Percentiles rank a stretch among this genome's conserved stretches.
Evolutionary conservation across 768 basidiomycete genomes (phyloP).

Genomic region (Strobilomyces dryophilus): DNA sequence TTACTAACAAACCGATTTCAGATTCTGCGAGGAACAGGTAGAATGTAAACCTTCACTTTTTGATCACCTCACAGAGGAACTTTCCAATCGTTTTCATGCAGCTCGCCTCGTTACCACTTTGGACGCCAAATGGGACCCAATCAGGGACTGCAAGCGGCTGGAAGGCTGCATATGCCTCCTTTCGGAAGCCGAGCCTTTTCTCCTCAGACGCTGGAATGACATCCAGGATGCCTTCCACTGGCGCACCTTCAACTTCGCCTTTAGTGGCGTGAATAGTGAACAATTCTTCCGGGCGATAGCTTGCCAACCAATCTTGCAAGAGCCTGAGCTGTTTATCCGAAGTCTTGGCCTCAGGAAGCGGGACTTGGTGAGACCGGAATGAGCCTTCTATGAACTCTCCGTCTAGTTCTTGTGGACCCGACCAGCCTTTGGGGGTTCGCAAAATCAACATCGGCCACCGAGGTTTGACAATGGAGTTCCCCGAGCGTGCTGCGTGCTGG

Average conservation of each 20-base stretch:
- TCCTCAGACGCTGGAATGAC: constrained; percentile 52
- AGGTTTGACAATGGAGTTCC: constrained; percentile 80
- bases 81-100: constrained; percentile 72
- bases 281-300: constrained; percentile 66
- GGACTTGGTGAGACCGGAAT: constrained; percentile 87
- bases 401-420: constrained; percentile 60
- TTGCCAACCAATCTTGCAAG: constrained; percentile 69
- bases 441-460: constrained; percentile 87
- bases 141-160: constrained; percentile 58
- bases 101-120: constrained; percentile 58
- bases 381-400: constrained; percentile 79
- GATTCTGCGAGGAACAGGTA: not conserved
- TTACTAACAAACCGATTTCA: constrained; percentile 43
- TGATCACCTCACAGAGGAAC: constrained; percentile 54
- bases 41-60: constrained; percentile 36
- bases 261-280: constrained; percentile 37
- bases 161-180: constrained; percentile 64
- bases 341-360: constrained; percentile 68
- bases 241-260: constrained; percentile 39
- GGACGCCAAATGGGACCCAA: constrained; percentile 53
- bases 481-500: constrained; percentile 72
- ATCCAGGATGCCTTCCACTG: constrained; percentile 51
- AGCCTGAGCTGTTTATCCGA: constrained; percentile 56
- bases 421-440: constrained; percentile 80
- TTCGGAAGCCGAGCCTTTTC: constrained; percentile 66